Evolutionary conservation across 371 early-diverging fungal genomes (phyloP).

Genomic region (Choanephora cucurbitarum): DNA sequence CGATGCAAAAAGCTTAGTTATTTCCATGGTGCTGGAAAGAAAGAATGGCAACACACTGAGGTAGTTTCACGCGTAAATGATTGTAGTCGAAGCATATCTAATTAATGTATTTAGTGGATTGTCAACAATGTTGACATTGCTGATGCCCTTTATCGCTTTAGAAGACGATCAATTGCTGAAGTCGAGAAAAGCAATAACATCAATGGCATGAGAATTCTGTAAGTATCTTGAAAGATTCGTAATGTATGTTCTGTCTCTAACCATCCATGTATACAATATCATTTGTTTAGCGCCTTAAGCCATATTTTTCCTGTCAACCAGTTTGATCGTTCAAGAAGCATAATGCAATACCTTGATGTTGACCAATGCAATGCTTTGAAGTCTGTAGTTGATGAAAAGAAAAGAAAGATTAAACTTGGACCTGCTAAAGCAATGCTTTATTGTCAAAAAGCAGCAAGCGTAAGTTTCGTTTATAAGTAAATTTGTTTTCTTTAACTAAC

Average conservation of each 20-base stretch:
- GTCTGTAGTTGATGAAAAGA: not conserved
- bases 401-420: not conserved
- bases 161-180: not conserved
- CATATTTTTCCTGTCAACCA: slow-evolving; percentile 1
- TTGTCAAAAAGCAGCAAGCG: not conserved
- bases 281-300: not conserved
- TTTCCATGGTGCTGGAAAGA: not conserved
- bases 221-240: slow-evolving; percentile 31
- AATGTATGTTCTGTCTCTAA: not conserved
- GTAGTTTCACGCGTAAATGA: not conserved
- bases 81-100: not conserved
- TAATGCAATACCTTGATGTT: not conserved
- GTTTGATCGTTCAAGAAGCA: not conserved
- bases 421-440: not conserved
- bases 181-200: not conserved
- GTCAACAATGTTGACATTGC: slow-evolving; percentile 1
- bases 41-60: not conserved
- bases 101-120: not conserved
- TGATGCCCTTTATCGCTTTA: not conserved
- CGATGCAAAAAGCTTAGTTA: not conserved
- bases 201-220: not conserved
- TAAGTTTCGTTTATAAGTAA: not conserved
- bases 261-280: not conserved
- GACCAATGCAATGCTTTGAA: not conserved
- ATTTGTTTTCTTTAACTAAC: not conserved